Evolutionary conservation across 1,284 basidiomycete species (phyloP), one percentile per base, ranked within the genome.

Genomic region (Sphagnurus paluster): DNA sequence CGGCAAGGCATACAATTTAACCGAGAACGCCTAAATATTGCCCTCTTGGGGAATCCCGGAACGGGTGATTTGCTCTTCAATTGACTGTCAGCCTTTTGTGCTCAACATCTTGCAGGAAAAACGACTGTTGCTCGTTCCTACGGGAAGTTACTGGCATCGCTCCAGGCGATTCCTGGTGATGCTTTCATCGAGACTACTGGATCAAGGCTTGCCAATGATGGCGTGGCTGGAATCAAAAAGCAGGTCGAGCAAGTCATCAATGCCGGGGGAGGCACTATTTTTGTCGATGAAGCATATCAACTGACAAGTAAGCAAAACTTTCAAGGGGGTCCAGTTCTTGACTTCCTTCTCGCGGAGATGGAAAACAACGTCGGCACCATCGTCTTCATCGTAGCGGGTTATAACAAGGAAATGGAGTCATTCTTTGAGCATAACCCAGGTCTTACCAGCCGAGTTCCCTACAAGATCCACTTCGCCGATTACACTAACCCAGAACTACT

Each of bases 351-450:
- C 1, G 80, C 81, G 0, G 83, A 86, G 59, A 86, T 86, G 80
- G 83, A 86, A 55, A 85, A 86, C 60, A 71, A 74, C 20, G 68
- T 80, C 2, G 84, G 81, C 6, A 77, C 68, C 11, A 54, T 84
- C n/a, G 79, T 84, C 3, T 87, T 87, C 63, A 80, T 87, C 52
- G 66, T 87, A 5, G 83, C 84, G 0, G 83, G 83, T 1, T 86
- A 86, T 58, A 75, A 68, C 61, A 80, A 76, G 46, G 68, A 87
- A 61, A 86, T 87, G 84, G 83, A 87, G 53, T 79, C 72, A 46
- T 87, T 87, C 64, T 86, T 87, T 51, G 80, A 84, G 48, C 82
- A 85, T 55, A 87, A 87, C 50, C 82, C 84, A 4, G 83, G 83
- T 3, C 49, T 87, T 5, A 60, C 64, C 1, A 86, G 83, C 60